These are phyloP conservation scores for Penicillium rolfsii DNA, from an alignment of 2,329 filamentous ascomycete genomes.

Conservation along the genomic window DNA sequence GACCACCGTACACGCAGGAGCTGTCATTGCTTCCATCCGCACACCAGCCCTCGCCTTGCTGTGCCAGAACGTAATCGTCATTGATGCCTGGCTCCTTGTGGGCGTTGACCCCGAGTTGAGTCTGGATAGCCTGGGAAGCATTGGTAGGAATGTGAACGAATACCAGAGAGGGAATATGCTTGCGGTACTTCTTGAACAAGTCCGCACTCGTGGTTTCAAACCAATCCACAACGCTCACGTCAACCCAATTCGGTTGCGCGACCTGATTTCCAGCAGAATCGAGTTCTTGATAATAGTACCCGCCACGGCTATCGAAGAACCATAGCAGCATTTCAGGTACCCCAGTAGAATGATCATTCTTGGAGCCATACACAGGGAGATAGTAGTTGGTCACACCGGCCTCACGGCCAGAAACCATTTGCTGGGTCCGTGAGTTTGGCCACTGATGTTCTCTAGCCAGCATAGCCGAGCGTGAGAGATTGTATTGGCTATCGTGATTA, in stretches of 20 bases:
- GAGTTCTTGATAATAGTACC: slow-evolving; percentile 51
- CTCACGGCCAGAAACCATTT: slow-evolving; percentile 45
- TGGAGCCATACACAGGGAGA: slow-evolving; percentile 50
- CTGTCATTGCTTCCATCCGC: slow-evolving; percentile 12
- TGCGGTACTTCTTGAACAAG: slow-evolving; percentile 35
- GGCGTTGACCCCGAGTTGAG: slow-evolving; percentile 45
- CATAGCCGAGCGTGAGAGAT: slow-evolving; percentile 53
- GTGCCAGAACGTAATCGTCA: slow-evolving; percentile 46
- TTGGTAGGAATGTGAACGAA: slow-evolving; percentile 60
- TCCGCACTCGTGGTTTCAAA: slow-evolving; percentile 42
- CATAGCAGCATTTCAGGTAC: slow-evolving; percentile 59
- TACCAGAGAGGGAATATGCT: slow-evolving; percentile 53
- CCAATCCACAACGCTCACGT: slow-evolving; percentile 49
- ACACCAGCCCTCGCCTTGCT: slow-evolving; percentile 20
- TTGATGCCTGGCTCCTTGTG: slow-evolving; percentile 52
- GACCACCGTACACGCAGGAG: slow-evolving; percentile 38
- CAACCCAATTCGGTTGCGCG: slow-evolving; percentile 49
- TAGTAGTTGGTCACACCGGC: slow-evolving; percentile 59
- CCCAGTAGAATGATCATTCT: slow-evolving; percentile 43
- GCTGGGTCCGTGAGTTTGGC: slow-evolving; percentile 46
- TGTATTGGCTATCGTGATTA: slow-evolving; percentile 68
- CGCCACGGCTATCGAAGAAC: slow-evolving; percentile 72
- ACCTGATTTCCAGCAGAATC: slow-evolving; percentile 8
- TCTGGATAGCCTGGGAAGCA: slow-evolving; percentile 48
- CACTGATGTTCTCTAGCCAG: slow-evolving; percentile 46